Conservation (phyloP, 1,139 yeast genomes). For the Saccharomycopsis hybrid region DNA sequence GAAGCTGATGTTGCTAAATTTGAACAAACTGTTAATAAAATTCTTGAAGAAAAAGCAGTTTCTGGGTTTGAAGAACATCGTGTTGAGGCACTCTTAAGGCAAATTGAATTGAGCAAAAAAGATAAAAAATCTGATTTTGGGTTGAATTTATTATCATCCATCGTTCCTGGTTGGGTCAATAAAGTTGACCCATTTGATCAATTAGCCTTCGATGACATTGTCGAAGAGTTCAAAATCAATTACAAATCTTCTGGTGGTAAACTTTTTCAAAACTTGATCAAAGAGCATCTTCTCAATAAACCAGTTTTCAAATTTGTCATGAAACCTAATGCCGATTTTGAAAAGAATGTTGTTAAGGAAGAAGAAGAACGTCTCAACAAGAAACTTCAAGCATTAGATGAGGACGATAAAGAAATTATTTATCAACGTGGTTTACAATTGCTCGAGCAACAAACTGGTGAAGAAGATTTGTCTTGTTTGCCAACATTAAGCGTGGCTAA, state of each 20-base stretch:
- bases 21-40: constrained; percentile 39
- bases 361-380: constrained; percentile 49
- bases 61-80: constrained; percentile 52
- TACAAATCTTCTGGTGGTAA: constrained; percentile 46
- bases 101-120: constrained; percentile 74
- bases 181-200: constrained; percentile 63
- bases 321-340: constrained; percentile 60
- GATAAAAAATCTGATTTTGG: constrained; percentile 93
- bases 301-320: constrained; percentile 68
- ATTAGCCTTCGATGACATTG: constrained; percentile 57
- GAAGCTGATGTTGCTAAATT: constrained; percentile 42
- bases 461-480: constrained; percentile 69
- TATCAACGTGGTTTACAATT: constrained; percentile 53
- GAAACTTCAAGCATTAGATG: constrained; percentile 41
- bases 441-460: constrained; percentile 54
- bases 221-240: constrained; percentile 55
- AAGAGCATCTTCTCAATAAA: constrained; percentile 42
- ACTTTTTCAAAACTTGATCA: constrained; percentile 53
- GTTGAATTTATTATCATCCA: constrained; percentile 61
- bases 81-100: constrained; percentile 81
- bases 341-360: constrained; percentile 40
- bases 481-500: constrained; percentile 61
- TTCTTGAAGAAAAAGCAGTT: constrained; percentile 40
- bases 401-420: constrained; percentile 52
- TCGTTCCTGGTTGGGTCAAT: constrained; percentile 82